Evolutionary conservation across 345 rosid species (phyloP), one percentile per base, ranked within the genome.

Genomic region (Balakata baccata): DNA sequence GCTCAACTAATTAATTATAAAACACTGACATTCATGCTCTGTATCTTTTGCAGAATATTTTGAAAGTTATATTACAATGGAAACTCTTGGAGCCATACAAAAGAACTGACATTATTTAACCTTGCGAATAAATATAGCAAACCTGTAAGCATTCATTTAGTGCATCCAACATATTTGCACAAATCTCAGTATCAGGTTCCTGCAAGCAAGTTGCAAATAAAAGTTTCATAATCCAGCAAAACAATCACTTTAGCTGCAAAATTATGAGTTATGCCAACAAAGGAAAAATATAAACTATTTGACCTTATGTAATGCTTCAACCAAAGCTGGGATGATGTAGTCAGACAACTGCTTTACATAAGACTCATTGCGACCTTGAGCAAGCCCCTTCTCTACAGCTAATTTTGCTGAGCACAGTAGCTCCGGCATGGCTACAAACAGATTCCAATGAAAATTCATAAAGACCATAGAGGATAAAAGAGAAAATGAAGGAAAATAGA

Each of bases 141-240:
- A 96, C 99, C 98, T 96, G 99, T 70, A 93, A 43, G 81, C 99
- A 96, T 80, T 96, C 99, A 70, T 96, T 96, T 82, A 96, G 79
- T 39, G 99, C 91, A 74, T 93, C 98, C 89, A 96, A 78, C 98
- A 96, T 96, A 78, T 80, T 96, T 73, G 97, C 97, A 78, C 93
- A 86, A 64, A 96, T 93, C 87, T 96, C 99, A 0, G 91, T 96
- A 81, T 96, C 99, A 61, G 98, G 99, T 82, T 96, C 99, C 99
- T 96, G 91, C 82, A 85, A 73, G 45, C 50, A 79, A 78, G 75
- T 63, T 69, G 41, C n/a, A 73, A 25, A 58, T 20, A 62, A 62
- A 38, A 50, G 43, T 50, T 49, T 74, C 61, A 47, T 63, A 17
- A 29, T 56, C 57, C 14, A 50, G 25, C 70, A 57, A 22, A 65